Evolutionary conservation across 768 basidiomycete species (phyloP).

Genomic region (Psilocybe azurescens): DNA sequence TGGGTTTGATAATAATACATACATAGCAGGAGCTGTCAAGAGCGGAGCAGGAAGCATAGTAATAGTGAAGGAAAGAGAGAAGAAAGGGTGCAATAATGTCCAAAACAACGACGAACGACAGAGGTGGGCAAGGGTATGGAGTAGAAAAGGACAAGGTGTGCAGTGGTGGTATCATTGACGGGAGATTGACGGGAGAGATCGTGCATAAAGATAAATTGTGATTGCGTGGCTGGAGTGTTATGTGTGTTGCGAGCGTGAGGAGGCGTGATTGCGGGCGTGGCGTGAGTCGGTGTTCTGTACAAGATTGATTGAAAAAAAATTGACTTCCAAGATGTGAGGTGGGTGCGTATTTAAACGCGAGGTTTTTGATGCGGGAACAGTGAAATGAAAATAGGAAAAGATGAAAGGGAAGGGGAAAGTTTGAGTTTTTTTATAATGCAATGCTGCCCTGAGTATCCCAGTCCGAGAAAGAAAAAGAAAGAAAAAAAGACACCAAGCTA

Average conservation of each 20-base stretch:
- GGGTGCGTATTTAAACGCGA: not conserved
- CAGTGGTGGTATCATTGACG: not conserved
- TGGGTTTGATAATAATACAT: not conserved
- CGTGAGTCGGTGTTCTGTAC: not conserved
- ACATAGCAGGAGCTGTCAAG: not conserved
- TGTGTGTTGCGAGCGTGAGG: not conserved
- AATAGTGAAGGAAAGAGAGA: not conserved
- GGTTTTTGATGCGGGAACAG: not conserved
- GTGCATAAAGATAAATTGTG: not conserved
- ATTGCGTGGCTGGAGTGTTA: not conserved
- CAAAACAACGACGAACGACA: slow-evolving; percentile 9
- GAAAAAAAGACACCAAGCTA: slow-evolving; percentile 17
- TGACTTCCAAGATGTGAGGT: not conserved
- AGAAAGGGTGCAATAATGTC: not conserved
- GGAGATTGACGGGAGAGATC: not conserved
- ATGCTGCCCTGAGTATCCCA: not conserved
- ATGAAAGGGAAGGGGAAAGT: not conserved
- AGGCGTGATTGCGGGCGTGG: not conserved
- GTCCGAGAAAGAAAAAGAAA: slow-evolving; percentile 15
- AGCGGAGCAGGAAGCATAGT: not conserved
- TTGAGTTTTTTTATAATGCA: not conserved
- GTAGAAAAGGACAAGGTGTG: not conserved
- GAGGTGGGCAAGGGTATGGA: not conserved
- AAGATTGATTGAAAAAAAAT: not conserved
- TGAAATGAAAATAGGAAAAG: not conserved